A percentile compares a stretch with the other conserved stretches of the same genome.
Conservation (phyloP, 805 yeast genomes). For the Hanseniaspora valbyensis region DNA sequence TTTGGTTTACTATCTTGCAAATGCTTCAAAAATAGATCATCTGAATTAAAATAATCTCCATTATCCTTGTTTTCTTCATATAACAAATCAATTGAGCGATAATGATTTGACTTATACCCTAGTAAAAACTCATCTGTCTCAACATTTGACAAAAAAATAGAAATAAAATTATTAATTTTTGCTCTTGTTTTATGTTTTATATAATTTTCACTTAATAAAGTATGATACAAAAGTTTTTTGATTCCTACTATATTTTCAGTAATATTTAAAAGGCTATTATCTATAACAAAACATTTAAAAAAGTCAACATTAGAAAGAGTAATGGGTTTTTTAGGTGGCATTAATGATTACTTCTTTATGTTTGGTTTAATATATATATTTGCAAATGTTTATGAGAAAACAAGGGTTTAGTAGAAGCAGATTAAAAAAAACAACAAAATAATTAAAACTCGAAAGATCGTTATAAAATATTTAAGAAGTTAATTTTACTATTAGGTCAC, state of each 20-base stretch:
- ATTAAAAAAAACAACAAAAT: neutral
- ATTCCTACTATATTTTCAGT: neutral
- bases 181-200: constrained; percentile 9
- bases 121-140: neutral
- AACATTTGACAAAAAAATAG: neutral
- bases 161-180: neutral
- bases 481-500: too few species aligned
- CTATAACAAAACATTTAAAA: constrained; percentile 8
- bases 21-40: neutral
- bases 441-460: too few species aligned
- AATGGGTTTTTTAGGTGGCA: neutral
- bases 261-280: neutral
- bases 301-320: neutral
- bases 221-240: constrained; percentile 2
- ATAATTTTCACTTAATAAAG: constrained; percentile 4
- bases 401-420: neutral
- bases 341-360: neutral
- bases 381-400: neutral
- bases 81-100: neutral
- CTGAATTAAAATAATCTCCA: too few species aligned
- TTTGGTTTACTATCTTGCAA: neutral
- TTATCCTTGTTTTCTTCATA: neutral
- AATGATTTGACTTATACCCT: neutral
- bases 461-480: too few species aligned
- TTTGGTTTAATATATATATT: neutral